Percentiles rank a stretch among this genome's conserved stretches.
Conservation (phyloP, 2,329 filamentous ascomycete species). For the Ophiostoma montium region DNA sequence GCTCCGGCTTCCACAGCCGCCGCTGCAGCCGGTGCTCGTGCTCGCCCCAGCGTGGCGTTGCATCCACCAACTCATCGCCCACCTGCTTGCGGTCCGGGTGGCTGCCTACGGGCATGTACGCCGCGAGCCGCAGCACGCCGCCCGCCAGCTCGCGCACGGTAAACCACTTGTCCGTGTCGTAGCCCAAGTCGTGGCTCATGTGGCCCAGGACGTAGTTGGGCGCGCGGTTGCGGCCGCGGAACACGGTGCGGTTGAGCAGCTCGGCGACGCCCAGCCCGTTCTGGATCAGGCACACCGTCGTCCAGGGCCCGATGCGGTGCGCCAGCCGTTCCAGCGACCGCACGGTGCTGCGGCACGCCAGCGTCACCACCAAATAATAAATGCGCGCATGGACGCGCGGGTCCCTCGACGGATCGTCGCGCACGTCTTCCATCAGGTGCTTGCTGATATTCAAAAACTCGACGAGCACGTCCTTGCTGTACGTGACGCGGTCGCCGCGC, state of each 20-base stretch:
- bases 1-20: background rate
- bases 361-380: slow-evolving; percentile 20
- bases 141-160: slow-evolving; percentile 17
- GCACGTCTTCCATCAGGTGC: background rate
- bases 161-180: slow-evolving; percentile 12
- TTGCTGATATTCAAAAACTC: background rate
- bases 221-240: slow-evolving; percentile 47
- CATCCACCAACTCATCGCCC: background rate
- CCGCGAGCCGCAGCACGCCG: slow-evolving; percentile 23
- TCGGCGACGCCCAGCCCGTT: slow-evolving; percentile 66
- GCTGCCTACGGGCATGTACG: slow-evolving; percentile 6
- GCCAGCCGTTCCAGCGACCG: slow-evolving; percentile 15
- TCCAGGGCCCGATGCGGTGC: slow-evolving; percentile 20
- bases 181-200: slow-evolving; percentile 32
- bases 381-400: slow-evolving; percentile 11
- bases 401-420: background rate
- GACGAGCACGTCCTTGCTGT: background rate
- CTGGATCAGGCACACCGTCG: slow-evolving; percentile 23
- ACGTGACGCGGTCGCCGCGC: background rate
- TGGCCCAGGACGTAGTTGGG: slow-evolving; percentile 67
- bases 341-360: slow-evolving; percentile 17
- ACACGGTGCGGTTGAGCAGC: slow-evolving; percentile 55
- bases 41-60: background rate
- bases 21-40: background rate
- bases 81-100: background rate